Percentiles rank a stretch among this genome's conserved stretches.
phyloP scores from a whole-genome alignment of 441 rosid genomes.

The Biscutella laevigata region DNA sequence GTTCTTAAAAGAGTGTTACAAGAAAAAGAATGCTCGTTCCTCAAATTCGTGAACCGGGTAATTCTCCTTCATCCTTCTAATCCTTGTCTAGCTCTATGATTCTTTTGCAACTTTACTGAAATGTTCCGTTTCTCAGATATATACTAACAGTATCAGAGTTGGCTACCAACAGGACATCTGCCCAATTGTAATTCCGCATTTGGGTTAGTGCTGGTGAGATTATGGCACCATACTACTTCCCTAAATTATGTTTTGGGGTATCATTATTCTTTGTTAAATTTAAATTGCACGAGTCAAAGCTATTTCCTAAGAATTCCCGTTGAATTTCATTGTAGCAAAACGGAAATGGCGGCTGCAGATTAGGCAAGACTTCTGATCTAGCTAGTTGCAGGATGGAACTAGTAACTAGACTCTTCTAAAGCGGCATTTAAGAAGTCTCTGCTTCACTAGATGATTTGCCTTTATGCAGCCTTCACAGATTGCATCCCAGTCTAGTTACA shows the following conservation, averaged over 20 bases:
- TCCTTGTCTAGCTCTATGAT: conserved; percentile 3
- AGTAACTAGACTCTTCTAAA: conserved; percentile 1
- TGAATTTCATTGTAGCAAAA: background rate
- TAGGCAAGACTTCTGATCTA: background rate
- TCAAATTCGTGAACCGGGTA: conserved; percentile 21
- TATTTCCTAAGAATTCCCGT: background rate
- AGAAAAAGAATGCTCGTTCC: conserved; percentile 27
- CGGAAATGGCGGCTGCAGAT: background rate
- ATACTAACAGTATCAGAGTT: background rate
- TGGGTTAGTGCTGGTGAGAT: conserved; percentile 11
- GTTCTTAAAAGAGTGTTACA: conserved; percentile 44
- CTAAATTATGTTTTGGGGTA: background rate
- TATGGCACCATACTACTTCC: background rate
- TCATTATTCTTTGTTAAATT: background rate
- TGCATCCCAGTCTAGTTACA: background rate
- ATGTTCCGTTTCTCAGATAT: conserved; percentile 8
- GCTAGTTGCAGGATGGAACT: conserved; percentile 2
- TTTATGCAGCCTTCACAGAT: background rate
- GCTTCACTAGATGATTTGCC: background rate
- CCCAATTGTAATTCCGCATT: conserved; percentile 4
- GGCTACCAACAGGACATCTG: conserved; percentile 9
- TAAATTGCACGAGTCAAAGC: background rate
- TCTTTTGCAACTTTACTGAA: conserved; percentile 7
- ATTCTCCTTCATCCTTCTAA: background rate
- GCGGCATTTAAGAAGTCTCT: background rate